Evolutionary conservation across 129 eudicot species (phyloP).

Genomic region (Tagetes patula): DNA sequence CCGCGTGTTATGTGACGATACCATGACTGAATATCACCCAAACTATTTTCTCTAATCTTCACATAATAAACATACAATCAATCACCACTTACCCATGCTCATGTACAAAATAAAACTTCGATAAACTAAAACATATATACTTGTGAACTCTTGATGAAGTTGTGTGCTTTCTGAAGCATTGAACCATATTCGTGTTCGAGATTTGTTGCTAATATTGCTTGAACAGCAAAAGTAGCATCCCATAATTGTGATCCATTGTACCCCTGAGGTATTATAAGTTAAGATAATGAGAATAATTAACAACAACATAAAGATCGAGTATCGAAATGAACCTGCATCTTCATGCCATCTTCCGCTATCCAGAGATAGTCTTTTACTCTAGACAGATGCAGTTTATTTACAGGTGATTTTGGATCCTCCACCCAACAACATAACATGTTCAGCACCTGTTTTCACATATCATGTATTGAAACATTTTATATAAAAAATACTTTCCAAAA

Average conservation of each 20-base stretch:
- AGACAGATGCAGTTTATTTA: slow-evolving; percentile 48
- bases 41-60: slow-evolving; percentile 44
- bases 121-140: slow-evolving; percentile 26
- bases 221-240: slow-evolving; percentile 64
- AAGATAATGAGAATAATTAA: background rate
- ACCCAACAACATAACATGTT: slow-evolving; percentile 77
- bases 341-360: slow-evolving; percentile 89
- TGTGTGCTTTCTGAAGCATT: slow-evolving; percentile 56
- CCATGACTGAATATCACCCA: slow-evolving; percentile 44
- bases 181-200: slow-evolving; percentile 46
- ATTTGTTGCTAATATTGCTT: slow-evolving; percentile 52
- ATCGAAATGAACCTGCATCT: slow-evolving; percentile 57
- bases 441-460: slow-evolving; percentile 44
- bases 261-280: slow-evolving; percentile 37
- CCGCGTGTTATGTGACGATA: slow-evolving; percentile 62
- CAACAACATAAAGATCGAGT: background rate
- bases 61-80: slow-evolving; percentile 3
- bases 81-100: background rate
- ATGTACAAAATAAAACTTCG: background rate
- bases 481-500: too few species aligned
- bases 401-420: slow-evolving; percentile 54
- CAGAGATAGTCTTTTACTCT: slow-evolving; percentile 67
- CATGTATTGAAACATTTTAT: background rate
- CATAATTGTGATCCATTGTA: slow-evolving; percentile 67
- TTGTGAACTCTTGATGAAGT: slow-evolving; percentile 53